Evolutionary conservation across 2,329 filamentous ascomycete genomes (phyloP).

Genomic region (Aspergillus persii): DNA sequence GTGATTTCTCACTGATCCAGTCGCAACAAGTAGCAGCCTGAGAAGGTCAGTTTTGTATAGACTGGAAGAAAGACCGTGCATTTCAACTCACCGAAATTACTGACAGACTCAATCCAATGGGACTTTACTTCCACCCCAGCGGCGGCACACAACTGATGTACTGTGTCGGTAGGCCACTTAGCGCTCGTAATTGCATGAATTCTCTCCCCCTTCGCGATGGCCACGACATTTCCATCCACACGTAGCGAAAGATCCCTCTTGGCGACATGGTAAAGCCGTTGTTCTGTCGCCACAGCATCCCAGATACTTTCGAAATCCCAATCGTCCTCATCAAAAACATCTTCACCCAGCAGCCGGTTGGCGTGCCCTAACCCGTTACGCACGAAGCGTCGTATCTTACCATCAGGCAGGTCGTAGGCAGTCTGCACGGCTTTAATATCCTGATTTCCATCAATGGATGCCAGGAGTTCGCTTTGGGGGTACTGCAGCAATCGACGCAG

Average conservation of each 20-base stretch:
- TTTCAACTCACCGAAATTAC: too few relatives aligned
- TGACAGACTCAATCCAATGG: too few relatives aligned
- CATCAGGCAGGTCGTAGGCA: not conserved
- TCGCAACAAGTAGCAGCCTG: too few relatives aligned
- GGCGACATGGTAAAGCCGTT: not conserved
- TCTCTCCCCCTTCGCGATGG: not conserved
- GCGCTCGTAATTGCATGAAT: not conserved
- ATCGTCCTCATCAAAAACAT: not conserved
- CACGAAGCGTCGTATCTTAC: not conserved
- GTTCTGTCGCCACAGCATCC: not conserved
- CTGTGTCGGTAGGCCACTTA: too few relatives aligned
- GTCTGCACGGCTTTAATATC: not conserved
- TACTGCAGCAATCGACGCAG: too few relatives aligned
- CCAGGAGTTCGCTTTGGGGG: not conserved
- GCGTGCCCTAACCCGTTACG: not conserved
- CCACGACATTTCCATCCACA: not conserved
- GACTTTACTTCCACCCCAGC: too few relatives aligned
- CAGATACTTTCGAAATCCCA: not conserved
- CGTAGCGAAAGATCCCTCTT: not conserved
- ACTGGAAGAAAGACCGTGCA: too few relatives aligned
- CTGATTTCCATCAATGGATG: not conserved
- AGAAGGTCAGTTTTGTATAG: too few relatives aligned
- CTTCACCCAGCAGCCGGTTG: not conserved
- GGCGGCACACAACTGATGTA: too few relatives aligned
- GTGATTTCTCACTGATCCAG: too few relatives aligned